Base-by-base conservation (phyloP, 371 early-diverging fungal genomes). In the Syncephalastrum racemosum region DNA sequence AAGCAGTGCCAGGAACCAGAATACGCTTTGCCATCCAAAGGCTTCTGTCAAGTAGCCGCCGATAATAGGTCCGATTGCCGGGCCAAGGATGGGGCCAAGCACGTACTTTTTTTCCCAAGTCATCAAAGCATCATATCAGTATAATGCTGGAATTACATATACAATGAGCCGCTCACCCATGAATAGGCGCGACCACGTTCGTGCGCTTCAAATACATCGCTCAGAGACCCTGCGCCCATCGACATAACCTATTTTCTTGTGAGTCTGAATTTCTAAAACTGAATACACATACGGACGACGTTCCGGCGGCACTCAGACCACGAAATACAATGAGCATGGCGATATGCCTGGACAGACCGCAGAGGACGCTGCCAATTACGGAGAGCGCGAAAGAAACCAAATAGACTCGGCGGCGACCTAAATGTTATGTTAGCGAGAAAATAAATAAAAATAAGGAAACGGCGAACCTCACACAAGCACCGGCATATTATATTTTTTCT, bases 201-300 rank as follows among this genome's bases (percentile, higher is more conserved):
- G 47, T 66, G 65, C 10, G 74, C 57, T n/a, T 73, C 67, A 50
- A 70, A 79, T 36, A 75, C 70, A 55, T 79, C 79, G 4, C 70
- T 53, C 4, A 79, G 56, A 1, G 76, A 75, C 12, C 76, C 79
- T 23, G 79, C 79, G 4, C 79, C 79, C 67, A 75, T 67, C 0
- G 72, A 71, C 68, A 73, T 67, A 0, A 71, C 75, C 72, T 67
- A 14, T 0, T 31, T 44, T 13, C 14, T 10, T 2, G 0, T 31
- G 27, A 41, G 15, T n/a, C 3, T 3, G 23, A 1, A 53, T 22
- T 18, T 43, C 15, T 14, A 5, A 43, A 5, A 0, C 41, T 23
- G 43, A 25, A 2, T 6, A 8, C 16, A 44, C 46, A 44, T 53
- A 63, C 59, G n/a, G 57, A 60, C 7, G 60, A 60, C n/a, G 60